These are phyloP conservation scores for Lentinula boryana DNA, from an alignment of 768 basidiomycete species.

Conservation along the genomic window DNA sequence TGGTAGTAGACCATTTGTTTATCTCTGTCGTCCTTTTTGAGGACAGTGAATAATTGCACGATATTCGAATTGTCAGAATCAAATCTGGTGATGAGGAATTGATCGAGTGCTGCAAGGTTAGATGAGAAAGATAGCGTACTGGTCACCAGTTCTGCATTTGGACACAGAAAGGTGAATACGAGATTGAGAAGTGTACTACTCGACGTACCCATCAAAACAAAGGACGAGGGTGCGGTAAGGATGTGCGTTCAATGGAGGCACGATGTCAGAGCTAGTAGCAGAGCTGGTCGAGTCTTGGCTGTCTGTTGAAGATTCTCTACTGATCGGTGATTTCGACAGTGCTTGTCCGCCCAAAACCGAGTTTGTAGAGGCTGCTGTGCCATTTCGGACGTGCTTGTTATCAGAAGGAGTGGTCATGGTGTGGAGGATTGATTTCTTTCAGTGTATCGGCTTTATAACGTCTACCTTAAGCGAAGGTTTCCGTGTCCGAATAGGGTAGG, in stretches of 20 bases:
- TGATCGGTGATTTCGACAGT: neutral
- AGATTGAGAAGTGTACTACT: neutral
- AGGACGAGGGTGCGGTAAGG: constrained; percentile 34
- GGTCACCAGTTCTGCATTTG: constrained; percentile 28
- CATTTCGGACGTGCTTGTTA: neutral
- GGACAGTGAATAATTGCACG: constrained; percentile 27
- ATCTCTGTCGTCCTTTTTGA: constrained; percentile 28
- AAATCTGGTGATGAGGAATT: neutral
- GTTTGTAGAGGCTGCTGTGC: neutral
- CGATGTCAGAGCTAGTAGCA: neutral
- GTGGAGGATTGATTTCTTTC: neutral
- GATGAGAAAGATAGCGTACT: constrained; percentile 26
- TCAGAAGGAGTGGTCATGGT: neutral
- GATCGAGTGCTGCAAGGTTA: neutral
- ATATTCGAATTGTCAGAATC: constrained; percentile 29
- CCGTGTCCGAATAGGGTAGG: neutral
- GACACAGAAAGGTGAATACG: too few species aligned
- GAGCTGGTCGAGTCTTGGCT: neutral
- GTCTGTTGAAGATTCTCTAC: neutral
- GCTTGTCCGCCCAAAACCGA: neutral
- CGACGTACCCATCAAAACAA: constrained; percentile 44
- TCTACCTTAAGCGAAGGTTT: neutral
- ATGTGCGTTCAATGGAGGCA: neutral
- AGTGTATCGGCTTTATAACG: neutral
- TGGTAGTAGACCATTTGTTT: constrained; percentile 40